Conservation (phyloP, 2,329 filamentous ascomycete genomes). For the Epichloe sylvatica region DNA sequence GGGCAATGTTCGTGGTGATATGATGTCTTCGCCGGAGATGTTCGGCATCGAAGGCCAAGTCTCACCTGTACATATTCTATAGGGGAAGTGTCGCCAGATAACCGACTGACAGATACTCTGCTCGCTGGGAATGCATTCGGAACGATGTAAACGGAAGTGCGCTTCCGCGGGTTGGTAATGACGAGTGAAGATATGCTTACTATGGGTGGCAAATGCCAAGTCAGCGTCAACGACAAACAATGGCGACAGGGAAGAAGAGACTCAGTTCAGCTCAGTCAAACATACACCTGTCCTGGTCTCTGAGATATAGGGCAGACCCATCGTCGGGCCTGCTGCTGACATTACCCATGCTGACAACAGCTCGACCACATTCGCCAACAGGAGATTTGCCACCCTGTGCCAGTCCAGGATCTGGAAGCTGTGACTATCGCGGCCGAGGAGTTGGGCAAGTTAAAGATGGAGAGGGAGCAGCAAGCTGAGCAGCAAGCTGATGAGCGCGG, state of each 20-base stretch:
- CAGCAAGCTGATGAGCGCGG: conserved; percentile 6
- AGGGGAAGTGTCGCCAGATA: conserved; percentile 60
- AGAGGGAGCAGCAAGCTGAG: conserved; percentile 5
- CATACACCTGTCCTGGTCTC: conserved; percentile 85
- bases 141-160: conserved; percentile 59
- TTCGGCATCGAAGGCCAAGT: conserved; percentile 8
- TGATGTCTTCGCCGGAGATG: background rate
- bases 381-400: background rate
- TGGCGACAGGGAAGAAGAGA: conserved; percentile 7
- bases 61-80: conserved; percentile 86
- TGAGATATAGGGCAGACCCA: conserved; percentile 63
- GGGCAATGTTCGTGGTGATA: background rate
- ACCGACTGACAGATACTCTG: conserved; percentile 58
- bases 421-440: background rate
- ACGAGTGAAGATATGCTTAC: conserved; percentile 77
- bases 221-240: conserved; percentile 3
- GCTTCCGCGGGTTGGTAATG: conserved; percentile 67
- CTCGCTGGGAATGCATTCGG: conserved; percentile 83
- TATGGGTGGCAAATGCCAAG: conserved; percentile 23
- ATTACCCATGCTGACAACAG: conserved; percentile 62
- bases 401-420: background rate
- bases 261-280: conserved; percentile 9
- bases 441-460: conserved; percentile 1
- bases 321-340: conserved; percentile 83
- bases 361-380: conserved; percentile 6